Base-by-base conservation (phyloP, 345 rosid species). In the Citrus trifoliata region DNA sequence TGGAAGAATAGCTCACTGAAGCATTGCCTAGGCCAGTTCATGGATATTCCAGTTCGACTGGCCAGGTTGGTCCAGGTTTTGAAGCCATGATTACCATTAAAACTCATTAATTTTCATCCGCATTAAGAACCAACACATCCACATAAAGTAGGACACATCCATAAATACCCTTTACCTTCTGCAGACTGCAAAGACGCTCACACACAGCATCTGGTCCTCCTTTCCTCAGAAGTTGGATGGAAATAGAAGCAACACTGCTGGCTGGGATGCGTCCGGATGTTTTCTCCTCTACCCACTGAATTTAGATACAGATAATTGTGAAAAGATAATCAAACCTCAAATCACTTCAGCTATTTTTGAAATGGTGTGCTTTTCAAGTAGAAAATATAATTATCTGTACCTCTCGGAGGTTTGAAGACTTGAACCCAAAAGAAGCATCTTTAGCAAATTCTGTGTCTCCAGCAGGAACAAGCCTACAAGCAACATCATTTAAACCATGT, bases 381-480 rank as follows among this genome's bases (percentile, higher is more conserved):
- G 24, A 67, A 2, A 77, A 74, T 30, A 4, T 58, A 62, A 75
- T 79, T 81, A 78, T 63, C 65, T 71, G 80, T 8, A 95, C 99
- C 96, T 92, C 93, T 0, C 90, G 83, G 10, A 93, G 95, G 85
- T 95, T 95, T 82, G 99, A 95, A 53, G 98, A 93, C 81, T 88
- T 92, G 80, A 86, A 95, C 63, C 98, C 99, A 78, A 95, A 95
- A 73, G 93, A 86, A 75, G 99, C 96, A 80, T 95, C 98, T 85
- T 88, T 93, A n/a, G 99, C 93, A 82, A 95, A 95, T 83, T 95
- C 98, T 16, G 98, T 95, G 62, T 91, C 95, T 81, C 99, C 99
- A 25, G 96, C 97, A 85, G 98, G 99, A 82, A 93, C 73, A 82
- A 95, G 93, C 82, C 99, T 95, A 77, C 70, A 83, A 62, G 82